Base-by-base conservation (phyloP, 768 basidiomycete species). In the Sporobolomyces pararoseus region DNA sequence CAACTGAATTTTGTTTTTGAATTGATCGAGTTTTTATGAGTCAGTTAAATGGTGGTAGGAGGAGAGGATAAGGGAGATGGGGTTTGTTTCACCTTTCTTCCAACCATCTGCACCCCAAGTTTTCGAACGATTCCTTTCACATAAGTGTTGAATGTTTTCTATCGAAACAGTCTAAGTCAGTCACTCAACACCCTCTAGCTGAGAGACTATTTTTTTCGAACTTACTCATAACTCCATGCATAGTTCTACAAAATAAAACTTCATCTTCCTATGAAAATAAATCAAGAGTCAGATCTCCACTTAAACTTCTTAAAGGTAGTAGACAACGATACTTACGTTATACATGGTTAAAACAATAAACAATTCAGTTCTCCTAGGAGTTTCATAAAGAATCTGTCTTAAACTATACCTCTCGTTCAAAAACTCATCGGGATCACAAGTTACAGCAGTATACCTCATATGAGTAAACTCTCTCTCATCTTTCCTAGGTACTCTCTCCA, bases 261-360 rank as follows among this genome's bases (percentile, higher is more conserved):
- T 95, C 92, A 71, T 82, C 81, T 72, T 82, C 81, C 62, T 70
- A 29, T 32, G 34, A 0, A 7, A 19, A 10, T 32, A 29, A 5
- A 35, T 42, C 21, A 23, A 16, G 27, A 51, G 66, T 42, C 39
- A 42, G 39, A 9, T 42, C 17, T 42, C 39, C 39, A 9, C 39
- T 17, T 9, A 42, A 42, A 42, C 9, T 9, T 9, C 9, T 9
- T 9, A 42, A 42, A 42, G 39, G 39, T 9, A 42, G 39, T 9
- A 17, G 17, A 42, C 39, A 17, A 42, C 9, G 17, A 42, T 42
- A 17, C 90, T 86, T 76, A 92, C 92, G 76, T 96, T 95, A 79
- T 95, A 96, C 93, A 97, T 96, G 19, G 94, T 97, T 86, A 97
- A 89, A 50, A 96, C 94, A 75, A 97, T 94, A 81, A 96, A 95